Percentiles rank a stretch among this genome's conserved stretches.
Conservation (phyloP, 306 rosid species). For the Cucurbita pepo region DNA sequence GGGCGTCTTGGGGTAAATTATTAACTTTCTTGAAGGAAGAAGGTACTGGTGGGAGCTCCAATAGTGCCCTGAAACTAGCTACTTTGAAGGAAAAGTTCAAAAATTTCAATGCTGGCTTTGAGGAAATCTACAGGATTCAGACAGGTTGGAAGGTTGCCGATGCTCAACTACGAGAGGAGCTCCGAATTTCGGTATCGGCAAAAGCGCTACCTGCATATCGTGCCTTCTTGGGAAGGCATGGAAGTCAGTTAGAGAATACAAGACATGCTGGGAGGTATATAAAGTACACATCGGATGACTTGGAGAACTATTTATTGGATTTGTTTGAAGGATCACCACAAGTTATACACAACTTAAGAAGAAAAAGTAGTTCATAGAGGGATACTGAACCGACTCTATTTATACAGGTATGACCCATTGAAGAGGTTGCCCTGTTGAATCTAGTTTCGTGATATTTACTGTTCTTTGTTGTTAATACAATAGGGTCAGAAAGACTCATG, state of each 20-base stretch:
- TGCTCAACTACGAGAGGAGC: conserved; percentile 79
- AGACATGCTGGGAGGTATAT: conserved; percentile 75
- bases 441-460: background rate
- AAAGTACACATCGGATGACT: conserved; percentile 73
- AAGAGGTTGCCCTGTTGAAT: conserved; percentile 5
- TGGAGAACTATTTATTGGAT: conserved; percentile 61
- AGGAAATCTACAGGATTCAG: conserved; percentile 71
- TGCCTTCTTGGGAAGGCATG: conserved; percentile 71
- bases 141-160: conserved; percentile 93
- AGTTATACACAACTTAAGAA: conserved; percentile 63
- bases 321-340: conserved; percentile 77
- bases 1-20: conserved; percentile 81
- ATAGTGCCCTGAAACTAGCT: conserved; percentile 64
- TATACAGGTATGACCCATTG: conserved; percentile 1
- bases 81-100: conserved; percentile 76
- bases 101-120: conserved; percentile 77
- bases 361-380: conserved; percentile 49
- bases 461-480: conserved; percentile 1
- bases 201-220: conserved; percentile 93
- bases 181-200: conserved; percentile 69
- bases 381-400: background rate
- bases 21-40: conserved; percentile 75
- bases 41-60: conserved; percentile 71
- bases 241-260: conserved; percentile 67
- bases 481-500: background rate